Conservation (phyloP, 1,284 basidiomycete species). For the Sanghuangporus sanghuang region DNA sequence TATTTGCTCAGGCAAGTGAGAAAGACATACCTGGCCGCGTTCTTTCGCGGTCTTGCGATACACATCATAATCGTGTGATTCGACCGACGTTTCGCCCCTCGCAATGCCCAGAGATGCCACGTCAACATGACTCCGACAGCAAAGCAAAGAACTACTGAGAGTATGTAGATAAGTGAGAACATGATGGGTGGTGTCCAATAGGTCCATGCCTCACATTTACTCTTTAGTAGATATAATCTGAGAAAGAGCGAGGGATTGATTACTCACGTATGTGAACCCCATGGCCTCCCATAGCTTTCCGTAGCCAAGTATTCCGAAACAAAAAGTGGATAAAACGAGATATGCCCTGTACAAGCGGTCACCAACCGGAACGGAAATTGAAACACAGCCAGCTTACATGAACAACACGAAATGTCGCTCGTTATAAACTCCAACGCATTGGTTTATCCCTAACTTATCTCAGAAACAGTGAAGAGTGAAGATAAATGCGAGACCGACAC, state of each 20-base stretch:
- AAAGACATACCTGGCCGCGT: conserved; percentile 60
- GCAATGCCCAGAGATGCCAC: conserved; percentile 80
- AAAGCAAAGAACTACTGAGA: conserved; percentile 68
- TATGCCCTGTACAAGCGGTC: conserved; percentile 51
- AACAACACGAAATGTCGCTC: conserved; percentile 96
- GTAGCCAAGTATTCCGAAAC: conserved; percentile 56
- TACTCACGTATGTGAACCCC: conserved; percentile 39
- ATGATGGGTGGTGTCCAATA: conserved; percentile 61
- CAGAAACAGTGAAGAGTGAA: neutral
- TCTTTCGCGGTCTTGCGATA: conserved; percentile 69
- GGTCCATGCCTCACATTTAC: conserved; percentile 45
- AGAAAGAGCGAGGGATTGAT: neutral
- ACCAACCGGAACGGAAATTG: conserved; percentile 3
- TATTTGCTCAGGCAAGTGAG: neutral
- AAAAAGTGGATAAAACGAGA: conserved; percentile 58
- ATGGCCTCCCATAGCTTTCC: conserved; percentile 51
- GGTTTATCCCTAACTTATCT: conserved; percentile 78
- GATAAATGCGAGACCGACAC: conserved; percentile 16
- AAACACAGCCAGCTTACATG: conserved; percentile 54
- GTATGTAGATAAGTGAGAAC: conserved; percentile 76
- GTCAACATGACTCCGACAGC: conserved; percentile 77
- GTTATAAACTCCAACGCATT: conserved; percentile 93
- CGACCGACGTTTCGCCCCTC: conserved; percentile 87
- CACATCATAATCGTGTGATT: conserved; percentile 82
- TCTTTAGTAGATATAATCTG: conserved; percentile 8